Evolutionary conservation across 192 early-diverging fungal genomes (phyloP), one percentile per base, ranked within the genome.

Genomic region (Podila epicladia): DNA sequence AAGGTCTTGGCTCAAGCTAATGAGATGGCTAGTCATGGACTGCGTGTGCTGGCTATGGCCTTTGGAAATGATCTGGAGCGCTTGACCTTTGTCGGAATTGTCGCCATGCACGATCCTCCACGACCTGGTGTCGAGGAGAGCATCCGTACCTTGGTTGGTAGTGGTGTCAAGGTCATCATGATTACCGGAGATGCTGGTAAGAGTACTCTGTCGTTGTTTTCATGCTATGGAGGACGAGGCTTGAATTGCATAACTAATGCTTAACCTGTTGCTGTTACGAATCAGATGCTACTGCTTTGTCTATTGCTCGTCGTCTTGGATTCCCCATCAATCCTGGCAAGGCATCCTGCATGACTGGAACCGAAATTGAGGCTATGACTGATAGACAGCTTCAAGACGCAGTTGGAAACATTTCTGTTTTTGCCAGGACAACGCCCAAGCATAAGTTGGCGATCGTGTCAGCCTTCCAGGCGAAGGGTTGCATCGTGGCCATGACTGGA

Each of bases 401-500:
- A 19, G 90, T 95, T 61, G 71, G 83, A 37, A 84, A 83, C 4
- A 84, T 92, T 19, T 89, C 89, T 2, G 93, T 94, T 15, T 94
- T 95, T 87, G 93, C 97, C 19, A 93, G 93, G 9, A 93, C 90
- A 0, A 97, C 91, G 22, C 91, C 90, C 38, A 90, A 91, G 82
- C 95, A 98, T 86, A 99, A 99, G 85, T 89, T 98, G 80, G 89
- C 90, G 7, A 97, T 99, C 82, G 94, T 99, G 6, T 72, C 89
- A 8, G 96, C 96, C 9, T 90, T 96, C 77, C 97, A 99, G 74
- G 73, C 88, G 38, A 93, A 91, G 17, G 97, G 97, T 3, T 85
- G 89, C 35, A 90, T 97, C 32, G 97, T 98, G 0, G 97, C 96
- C 11, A 97, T 99, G 96, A 96, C 95, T 0, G 97, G 97, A 19